phyloP scores from a whole-genome alignment of 345 rosid genomes.

The Barbarea vulgaris region DNA sequence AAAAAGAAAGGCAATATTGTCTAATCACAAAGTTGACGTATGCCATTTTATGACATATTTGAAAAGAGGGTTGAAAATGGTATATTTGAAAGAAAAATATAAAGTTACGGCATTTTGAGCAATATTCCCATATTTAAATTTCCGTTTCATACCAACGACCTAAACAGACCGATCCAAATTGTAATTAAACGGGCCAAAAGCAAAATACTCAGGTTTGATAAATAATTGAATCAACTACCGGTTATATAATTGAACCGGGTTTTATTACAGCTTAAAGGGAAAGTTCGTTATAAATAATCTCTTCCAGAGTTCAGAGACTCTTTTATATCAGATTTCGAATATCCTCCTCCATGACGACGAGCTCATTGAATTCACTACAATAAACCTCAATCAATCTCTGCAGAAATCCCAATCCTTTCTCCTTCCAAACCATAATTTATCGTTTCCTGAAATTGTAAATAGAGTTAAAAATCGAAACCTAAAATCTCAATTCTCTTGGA shows the following conservation, averaged over 20 bases:
- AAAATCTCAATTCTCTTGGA: not conserved
- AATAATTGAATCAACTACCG: not conserved
- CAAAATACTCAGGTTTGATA: not conserved
- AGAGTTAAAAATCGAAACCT: not conserved
- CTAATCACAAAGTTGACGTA: too few species aligned
- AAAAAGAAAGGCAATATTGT: too few species aligned
- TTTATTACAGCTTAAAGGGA: not conserved
- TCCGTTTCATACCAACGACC: too few species aligned
- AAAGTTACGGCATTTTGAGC: too few species aligned
- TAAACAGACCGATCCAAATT: too few species aligned
- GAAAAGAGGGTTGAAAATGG: too few species aligned
- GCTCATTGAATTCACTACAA: not conserved
- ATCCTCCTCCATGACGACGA: not conserved
- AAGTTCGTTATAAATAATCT: not conserved
- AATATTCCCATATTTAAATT: too few species aligned
- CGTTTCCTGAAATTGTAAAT: not conserved
- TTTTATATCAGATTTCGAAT: not conserved
- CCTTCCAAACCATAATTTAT: not conserved
- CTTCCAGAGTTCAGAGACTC: not conserved
- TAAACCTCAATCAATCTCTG: not conserved
- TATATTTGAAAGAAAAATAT: too few species aligned
- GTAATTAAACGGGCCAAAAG: too few species aligned
- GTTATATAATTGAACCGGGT: not conserved
- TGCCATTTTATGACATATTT: too few species aligned
- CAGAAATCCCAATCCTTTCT: not conserved